Evolutionary conservation across 257 asterid genomes (phyloP).

Genomic region (Leonotis leonurus): DNA sequence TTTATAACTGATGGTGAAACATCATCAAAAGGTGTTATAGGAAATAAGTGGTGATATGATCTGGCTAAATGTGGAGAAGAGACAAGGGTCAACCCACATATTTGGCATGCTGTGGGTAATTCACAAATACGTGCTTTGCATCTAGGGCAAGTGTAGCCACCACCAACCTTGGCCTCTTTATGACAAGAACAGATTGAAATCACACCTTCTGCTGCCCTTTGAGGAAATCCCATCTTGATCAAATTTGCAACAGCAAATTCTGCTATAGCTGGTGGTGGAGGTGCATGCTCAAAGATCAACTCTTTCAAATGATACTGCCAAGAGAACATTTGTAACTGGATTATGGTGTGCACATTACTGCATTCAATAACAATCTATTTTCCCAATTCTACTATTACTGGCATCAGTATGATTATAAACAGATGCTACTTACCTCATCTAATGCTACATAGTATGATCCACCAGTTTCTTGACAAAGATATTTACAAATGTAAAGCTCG

Average conservation of each 20-base stretch:
- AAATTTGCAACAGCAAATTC: constrained; percentile 87
- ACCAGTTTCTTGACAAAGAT: constrained; percentile 91
- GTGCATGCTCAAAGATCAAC: constrained; percentile 82
- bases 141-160: constrained; percentile 96
- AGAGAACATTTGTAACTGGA: constrained; percentile 8
- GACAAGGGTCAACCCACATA: constrained; percentile 90
- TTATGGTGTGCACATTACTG: not conserved
- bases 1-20: constrained; percentile 44
- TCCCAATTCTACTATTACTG: not conserved
- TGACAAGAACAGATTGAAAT: constrained; percentile 93
- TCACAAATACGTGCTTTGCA: constrained; percentile 95
- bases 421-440: constrained; percentile 70
- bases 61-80: constrained; percentile 98
- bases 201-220: constrained; percentile 90
- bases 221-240: constrained; percentile 98
- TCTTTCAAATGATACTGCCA: constrained; percentile 79
- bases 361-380: not conserved
- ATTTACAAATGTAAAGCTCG: constrained; percentile 84
- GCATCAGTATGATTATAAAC: not conserved
- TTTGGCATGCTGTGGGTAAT: constrained; percentile 81
- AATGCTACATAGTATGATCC: constrained; percentile 72
- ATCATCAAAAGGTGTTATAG: constrained; percentile 84
- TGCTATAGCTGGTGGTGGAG: constrained; percentile 99
- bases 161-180: constrained; percentile 87
- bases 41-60: constrained; percentile 94